Percentiles rank a stretch among this genome's conserved stretches.
phyloP scores from a whole-genome alignment of 2,329 filamentous ascomycete species.

The Mycosphaerella arachidis region DNA sequence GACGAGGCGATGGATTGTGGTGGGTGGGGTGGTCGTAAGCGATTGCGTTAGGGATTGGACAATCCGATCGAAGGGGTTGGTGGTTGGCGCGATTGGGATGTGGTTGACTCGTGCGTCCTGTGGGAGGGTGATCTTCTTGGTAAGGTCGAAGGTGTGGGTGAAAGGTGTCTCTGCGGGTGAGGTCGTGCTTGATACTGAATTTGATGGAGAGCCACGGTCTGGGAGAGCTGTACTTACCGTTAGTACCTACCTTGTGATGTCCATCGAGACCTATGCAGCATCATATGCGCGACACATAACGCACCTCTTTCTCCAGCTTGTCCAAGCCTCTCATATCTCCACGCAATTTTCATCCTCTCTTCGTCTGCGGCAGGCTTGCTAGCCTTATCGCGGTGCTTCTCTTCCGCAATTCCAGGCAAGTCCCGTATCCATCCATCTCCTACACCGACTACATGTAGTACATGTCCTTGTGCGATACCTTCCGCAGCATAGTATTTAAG shows the following conservation, averaged over 20 bases:
- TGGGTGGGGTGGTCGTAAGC: constrained; percentile 54
- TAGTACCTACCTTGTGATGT: constrained; percentile 8
- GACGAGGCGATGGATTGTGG: constrained; percentile 71
- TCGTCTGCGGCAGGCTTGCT: constrained; percentile 38
- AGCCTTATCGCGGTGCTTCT: constrained; percentile 36
- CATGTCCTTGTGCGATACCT: constrained; percentile 84
- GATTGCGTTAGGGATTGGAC: constrained; percentile 55
- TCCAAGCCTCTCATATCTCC: constrained; percentile 85
- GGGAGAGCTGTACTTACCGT: constrained; percentile 30
- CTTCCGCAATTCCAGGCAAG: constrained; percentile 64
- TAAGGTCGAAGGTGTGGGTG: constrained; percentile 51
- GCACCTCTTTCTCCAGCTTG: constrained; percentile 65
- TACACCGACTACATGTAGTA: constrained; percentile 78
- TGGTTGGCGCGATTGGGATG: constrained; percentile 59
- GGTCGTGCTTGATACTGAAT: constrained; percentile 3
- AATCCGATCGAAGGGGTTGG: constrained; percentile 59
- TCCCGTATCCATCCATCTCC: constrained; percentile 77
- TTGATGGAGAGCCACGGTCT: constrained; percentile 18
- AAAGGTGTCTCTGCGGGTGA: constrained; percentile 34
- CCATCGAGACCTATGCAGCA: constrained; percentile 11
- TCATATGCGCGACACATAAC: constrained; percentile 25
- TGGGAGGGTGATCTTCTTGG: constrained; percentile 45
- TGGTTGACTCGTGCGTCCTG: constrained; percentile 40
- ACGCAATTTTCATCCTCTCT: constrained; percentile 97
- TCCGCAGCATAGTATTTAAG: constrained; percentile 89